Percentiles rank a stretch among this genome's conserved stretches.
Conservation (phyloP, 257 asterid species). For the Misopates orontium region DNA sequence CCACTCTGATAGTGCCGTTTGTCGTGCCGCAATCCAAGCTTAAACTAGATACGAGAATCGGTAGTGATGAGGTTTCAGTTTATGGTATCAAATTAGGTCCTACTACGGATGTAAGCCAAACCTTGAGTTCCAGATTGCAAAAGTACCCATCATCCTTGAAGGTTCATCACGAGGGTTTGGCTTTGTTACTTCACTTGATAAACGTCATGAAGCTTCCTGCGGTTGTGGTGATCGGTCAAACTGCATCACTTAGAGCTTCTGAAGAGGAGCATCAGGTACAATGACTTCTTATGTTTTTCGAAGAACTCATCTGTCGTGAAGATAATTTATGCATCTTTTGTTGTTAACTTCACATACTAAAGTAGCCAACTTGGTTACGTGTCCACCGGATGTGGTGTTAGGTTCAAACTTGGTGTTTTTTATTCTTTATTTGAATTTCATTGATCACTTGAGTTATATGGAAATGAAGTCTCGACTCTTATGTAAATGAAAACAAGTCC, state of each 20-base stretch:
- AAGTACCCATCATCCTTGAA: constrained; percentile 46
- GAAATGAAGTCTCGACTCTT: no score
- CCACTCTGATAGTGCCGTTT: constrained; percentile 65
- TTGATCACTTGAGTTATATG: background rate
- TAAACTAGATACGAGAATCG: constrained; percentile 47
- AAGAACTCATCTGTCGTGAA: background rate
- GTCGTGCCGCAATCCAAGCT: constrained; percentile 61
- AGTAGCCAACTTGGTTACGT: background rate
- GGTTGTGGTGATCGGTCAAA: constrained; percentile 56
- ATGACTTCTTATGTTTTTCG: constrained; percentile 18
- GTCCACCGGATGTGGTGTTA: background rate
- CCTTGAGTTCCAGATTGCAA: constrained; percentile 47
- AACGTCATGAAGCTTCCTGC: constrained; percentile 59
- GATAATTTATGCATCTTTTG: constrained; percentile 25
- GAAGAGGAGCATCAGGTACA: constrained; percentile 63
- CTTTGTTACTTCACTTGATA: constrained; percentile 65
- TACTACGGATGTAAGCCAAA: constrained; percentile 38
- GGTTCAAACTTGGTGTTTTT: background rate
- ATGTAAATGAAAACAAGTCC: no score
- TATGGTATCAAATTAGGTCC: constrained; percentile 66
- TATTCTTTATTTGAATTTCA: background rate
- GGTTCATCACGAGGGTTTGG: constrained; percentile 63
- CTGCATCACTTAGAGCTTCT: constrained; percentile 35
- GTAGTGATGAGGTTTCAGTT: constrained; percentile 42
- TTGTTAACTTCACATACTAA: background rate